These are phyloP conservation scores for Cucumis cinereus DNA, from an alignment of 306 rosid genomes.

Conservation along the genomic window DNA sequence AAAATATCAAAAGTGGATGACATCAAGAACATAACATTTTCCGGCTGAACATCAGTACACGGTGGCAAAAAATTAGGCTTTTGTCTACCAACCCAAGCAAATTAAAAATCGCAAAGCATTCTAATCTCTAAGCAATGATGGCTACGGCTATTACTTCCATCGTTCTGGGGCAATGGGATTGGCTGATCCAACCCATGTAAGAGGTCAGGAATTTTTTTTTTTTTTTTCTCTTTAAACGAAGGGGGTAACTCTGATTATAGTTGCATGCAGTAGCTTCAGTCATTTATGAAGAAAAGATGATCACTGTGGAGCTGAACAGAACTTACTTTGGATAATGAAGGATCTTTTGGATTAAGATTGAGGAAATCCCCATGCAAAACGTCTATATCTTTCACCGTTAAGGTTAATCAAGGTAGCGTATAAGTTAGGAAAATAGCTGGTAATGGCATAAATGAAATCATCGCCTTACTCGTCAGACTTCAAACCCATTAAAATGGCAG, in stretches of 20 bases:
- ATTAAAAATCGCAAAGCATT: background rate
- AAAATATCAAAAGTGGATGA: background rate
- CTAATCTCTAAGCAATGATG: background rate
- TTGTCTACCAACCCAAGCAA: background rate
- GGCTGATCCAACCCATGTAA: background rate
- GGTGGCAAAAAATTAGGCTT: background rate
- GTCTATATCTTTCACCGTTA: conserved; percentile 51
- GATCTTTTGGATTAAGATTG: conserved; percentile 41
- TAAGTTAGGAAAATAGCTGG: background rate
- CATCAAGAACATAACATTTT: background rate
- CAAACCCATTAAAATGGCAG: background rate
- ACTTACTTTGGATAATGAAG: conserved; percentile 56
- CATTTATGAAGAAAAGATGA: background rate
- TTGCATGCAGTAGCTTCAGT: background rate
- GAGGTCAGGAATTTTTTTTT: background rate
- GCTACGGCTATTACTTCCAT: background rate
- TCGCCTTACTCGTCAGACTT: background rate
- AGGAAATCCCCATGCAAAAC: conserved; percentile 79
- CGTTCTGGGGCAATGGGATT: background rate
- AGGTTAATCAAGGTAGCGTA: conserved; percentile 17
- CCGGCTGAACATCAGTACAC: background rate
- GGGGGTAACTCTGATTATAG: no score
- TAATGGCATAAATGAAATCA: background rate
- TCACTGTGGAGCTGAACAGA: background rate
- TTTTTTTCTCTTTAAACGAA: background rate